A percentile compares a stretch with the other conserved stretches of the same genome.
These are phyloP conservation scores for Lathyrus oleraceus DNA, from an alignment of 306 rosid species.

Conservation along the genomic window DNA sequence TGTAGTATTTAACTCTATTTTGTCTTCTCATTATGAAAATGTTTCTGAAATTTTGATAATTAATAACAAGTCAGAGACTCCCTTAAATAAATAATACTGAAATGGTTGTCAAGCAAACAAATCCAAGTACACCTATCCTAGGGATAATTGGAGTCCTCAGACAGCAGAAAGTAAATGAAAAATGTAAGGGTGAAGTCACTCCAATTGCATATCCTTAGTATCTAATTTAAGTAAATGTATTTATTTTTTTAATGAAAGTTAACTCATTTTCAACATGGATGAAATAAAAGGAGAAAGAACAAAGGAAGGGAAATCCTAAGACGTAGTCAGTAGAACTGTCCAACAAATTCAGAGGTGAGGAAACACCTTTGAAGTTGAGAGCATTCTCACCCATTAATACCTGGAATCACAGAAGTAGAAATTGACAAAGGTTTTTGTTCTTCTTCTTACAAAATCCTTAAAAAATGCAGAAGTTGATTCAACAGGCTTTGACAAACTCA, in stretches of 20 bases:
- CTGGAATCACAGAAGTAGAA: background rate
- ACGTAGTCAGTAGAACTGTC: background rate
- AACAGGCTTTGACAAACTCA: background rate
- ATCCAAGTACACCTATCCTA: conserved; percentile 13
- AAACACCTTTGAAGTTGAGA: background rate
- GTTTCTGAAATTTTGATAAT: conserved; percentile 29
- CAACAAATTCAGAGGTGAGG: background rate
- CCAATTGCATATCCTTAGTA: background rate
- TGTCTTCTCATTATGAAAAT: conserved; percentile 1
- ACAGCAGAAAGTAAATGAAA: background rate
- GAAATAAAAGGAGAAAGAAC: background rate
- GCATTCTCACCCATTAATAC: background rate
- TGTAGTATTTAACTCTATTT: background rate
- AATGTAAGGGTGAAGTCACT: background rate
- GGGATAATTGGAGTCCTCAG: background rate
- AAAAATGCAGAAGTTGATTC: background rate
- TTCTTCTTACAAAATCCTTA: background rate
- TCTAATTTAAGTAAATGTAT: background rate
- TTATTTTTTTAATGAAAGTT: background rate
- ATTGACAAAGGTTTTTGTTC: background rate
- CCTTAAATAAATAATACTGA: conserved; percentile 15
- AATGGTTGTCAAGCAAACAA: background rate
- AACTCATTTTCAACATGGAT: background rate
- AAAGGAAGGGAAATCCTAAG: background rate
- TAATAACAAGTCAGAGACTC: conserved; percentile 19